A percentile compares a stretch with the other conserved stretches of the same genome.
Conservation (phyloP, 2,329 filamentous ascomycete species). For the Arthroderma sp. region DNA sequence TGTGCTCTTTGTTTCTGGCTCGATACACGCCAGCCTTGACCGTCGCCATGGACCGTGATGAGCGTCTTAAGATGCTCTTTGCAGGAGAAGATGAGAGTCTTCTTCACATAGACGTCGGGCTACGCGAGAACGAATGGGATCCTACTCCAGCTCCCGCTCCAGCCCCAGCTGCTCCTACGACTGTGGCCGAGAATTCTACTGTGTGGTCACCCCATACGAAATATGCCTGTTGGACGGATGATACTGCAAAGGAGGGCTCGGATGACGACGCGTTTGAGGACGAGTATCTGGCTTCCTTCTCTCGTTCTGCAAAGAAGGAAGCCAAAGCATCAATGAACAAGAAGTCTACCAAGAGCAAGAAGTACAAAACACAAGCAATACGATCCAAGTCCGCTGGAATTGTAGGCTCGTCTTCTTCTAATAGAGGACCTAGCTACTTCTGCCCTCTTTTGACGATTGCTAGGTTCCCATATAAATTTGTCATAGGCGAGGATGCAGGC, state of each 20-base stretch:
- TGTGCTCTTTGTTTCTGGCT: neutral
- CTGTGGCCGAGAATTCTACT: neutral
- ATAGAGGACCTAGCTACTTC: constrained; percentile 21
- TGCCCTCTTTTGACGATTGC: constrained; percentile 30
- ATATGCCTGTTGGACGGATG: neutral
- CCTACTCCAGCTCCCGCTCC: neutral
- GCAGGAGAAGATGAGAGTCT: constrained; percentile 18
- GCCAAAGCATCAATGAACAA: neutral
- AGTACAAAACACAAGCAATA: neutral
- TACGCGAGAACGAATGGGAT: constrained; percentile 1
- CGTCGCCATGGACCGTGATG: constrained; percentile 17
- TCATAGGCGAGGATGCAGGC: constrained; percentile 24
- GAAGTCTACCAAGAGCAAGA: neutral
- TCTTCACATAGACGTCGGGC: constrained; percentile 12
- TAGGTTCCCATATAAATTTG: constrained; percentile 34
- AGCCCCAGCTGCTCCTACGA: constrained; percentile 9
- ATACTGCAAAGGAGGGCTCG: neutral
- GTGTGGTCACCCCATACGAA: neutral
- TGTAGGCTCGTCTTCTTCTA: neutral
- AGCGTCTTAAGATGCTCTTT: constrained; percentile 24
- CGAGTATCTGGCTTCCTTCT: constrained; percentile 8
- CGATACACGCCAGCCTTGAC: neutral
- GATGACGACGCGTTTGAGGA: constrained; percentile 2
- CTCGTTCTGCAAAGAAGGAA: constrained; percentile 6
- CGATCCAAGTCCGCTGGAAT: neutral